A percentile compares a stretch with the other conserved stretches of the same genome.
phyloP scores from a whole-genome alignment of 208 protist species.

The Crithidia fasciculata region DNA sequence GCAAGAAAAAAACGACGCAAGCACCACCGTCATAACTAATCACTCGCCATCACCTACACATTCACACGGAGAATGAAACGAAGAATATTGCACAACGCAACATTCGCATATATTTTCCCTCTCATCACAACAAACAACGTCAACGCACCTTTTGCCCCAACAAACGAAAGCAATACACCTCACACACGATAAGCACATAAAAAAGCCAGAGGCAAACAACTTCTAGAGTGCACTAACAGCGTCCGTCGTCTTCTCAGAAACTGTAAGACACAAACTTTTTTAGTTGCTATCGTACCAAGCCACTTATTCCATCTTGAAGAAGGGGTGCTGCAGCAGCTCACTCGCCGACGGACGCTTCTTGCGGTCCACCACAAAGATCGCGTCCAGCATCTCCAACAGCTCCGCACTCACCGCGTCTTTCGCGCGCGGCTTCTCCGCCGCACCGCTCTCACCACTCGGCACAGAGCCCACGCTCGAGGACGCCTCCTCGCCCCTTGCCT shows the following conservation, averaged over 20 bases:
- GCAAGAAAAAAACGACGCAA: too few species aligned
- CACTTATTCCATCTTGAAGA: constrained; percentile 6
- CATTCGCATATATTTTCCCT: neutral
- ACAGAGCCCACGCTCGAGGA: neutral
- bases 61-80: neutral
- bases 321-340: constrained; percentile 61
- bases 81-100: neutral
- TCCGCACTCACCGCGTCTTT: constrained; percentile 16
- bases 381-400: constrained; percentile 44
- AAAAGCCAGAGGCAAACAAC: neutral
- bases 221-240: too few species aligned
- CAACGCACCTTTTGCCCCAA: neutral
- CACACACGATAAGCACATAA: constrained; percentile 2
- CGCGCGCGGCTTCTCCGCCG: neutral
- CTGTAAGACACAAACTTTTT: too few species aligned
- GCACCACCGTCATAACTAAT: too few species aligned
- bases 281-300: too few species aligned
- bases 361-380: constrained; percentile 53
- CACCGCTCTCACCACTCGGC: neutral
- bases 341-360: constrained; percentile 45
- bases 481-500: neutral
- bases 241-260: too few species aligned
- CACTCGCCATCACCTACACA: neutral
- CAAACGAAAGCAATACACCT: neutral
- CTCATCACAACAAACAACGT: neutral